A percentile compares a stretch with the other conserved stretches of the same genome.
These are phyloP conservation scores for Saccharomycopsis schoenii DNA, from an alignment of 805 yeast genomes.

Conservation along the genomic window DNA sequence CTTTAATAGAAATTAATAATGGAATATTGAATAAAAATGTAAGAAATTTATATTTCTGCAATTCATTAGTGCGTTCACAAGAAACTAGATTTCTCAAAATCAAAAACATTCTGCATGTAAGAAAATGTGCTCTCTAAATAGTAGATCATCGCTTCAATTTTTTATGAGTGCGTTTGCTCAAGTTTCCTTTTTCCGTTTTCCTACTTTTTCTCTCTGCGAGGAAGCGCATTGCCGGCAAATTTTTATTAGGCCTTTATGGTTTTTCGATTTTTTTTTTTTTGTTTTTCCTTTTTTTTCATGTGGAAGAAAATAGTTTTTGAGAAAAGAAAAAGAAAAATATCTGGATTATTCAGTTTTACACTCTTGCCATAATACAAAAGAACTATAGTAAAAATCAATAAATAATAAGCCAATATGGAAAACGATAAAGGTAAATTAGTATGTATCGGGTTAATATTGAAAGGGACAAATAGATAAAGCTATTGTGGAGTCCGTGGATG, in stretches of 20 bases:
- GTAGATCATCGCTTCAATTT: not conserved
- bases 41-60: no score
- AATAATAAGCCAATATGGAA: constrained; percentile 65
- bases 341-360: not conserved
- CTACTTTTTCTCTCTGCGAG: not conserved
- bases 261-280: not conserved
- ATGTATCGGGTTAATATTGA: constrained; percentile 35
- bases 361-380: not conserved
- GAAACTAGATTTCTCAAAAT: no score
- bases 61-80: not conserved
- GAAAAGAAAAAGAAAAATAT: not conserved
- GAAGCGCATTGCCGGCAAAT: not conserved
- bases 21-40: no score
- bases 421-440: constrained; percentile 99
- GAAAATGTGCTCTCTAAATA: no score
- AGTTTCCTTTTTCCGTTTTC: not conserved
- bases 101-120: no score
- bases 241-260: not conserved
- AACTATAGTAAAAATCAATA: not conserved
- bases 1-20: no score
- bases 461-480: not conserved
- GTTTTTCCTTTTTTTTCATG: not conserved
- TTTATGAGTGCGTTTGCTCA: not conserved
- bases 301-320: not conserved
- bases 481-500: not conserved